Percentiles rank a stretch among this genome's conserved stretches.
phyloP scores from a whole-genome alignment of 2,329 filamentous ascomycete species.

The Leptographium radiaticola region DNA sequence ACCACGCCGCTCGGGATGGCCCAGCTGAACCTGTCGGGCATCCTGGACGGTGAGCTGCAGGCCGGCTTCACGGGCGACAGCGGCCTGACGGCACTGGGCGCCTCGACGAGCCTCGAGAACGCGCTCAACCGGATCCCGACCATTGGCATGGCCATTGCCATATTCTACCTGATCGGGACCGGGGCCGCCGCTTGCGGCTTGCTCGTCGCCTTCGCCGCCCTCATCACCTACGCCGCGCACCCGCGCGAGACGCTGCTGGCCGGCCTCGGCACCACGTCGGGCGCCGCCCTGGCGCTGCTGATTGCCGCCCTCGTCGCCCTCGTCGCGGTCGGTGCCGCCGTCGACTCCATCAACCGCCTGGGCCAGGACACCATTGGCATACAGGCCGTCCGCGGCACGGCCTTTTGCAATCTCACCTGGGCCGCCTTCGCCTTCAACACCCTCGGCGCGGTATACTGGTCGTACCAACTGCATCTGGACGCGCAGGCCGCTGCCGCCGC shows the following conservation, averaged over 20 bases:
- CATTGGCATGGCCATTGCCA: constrained; percentile 32
- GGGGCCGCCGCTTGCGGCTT: constrained; percentile 29
- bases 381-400: constrained; percentile 26
- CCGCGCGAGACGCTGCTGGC: constrained; percentile 14
- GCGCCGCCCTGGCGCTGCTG: constrained; percentile 18
- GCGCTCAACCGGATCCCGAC: constrained; percentile 36
- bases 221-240: constrained; percentile 12
- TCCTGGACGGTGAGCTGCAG: constrained; percentile 32
- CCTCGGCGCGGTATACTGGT: constrained; percentile 27
- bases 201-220: constrained; percentile 25
- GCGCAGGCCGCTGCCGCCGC: constrained; percentile 8
- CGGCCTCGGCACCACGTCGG: constrained; percentile 24
- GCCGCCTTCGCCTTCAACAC: constrained; percentile 32
- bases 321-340: constrained; percentile 5
- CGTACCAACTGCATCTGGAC: constrained; percentile 18
- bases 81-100: constrained; percentile 30
- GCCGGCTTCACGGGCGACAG: constrained; percentile 23
- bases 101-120: constrained; percentile 29
- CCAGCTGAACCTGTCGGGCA: constrained; percentile 28
- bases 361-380: constrained; percentile 30
- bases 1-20: constrained; percentile 8
- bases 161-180: constrained; percentile 33
- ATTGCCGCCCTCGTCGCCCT: constrained; percentile 8
- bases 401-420: constrained; percentile 34
- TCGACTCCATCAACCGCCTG: constrained; percentile 12